Percentiles rank a stretch among this genome's conserved stretches.
Evolutionary conservation across 352 stramenopile genomes (phyloP).

Genomic region (Globisporangium sylvaticum): DNA sequence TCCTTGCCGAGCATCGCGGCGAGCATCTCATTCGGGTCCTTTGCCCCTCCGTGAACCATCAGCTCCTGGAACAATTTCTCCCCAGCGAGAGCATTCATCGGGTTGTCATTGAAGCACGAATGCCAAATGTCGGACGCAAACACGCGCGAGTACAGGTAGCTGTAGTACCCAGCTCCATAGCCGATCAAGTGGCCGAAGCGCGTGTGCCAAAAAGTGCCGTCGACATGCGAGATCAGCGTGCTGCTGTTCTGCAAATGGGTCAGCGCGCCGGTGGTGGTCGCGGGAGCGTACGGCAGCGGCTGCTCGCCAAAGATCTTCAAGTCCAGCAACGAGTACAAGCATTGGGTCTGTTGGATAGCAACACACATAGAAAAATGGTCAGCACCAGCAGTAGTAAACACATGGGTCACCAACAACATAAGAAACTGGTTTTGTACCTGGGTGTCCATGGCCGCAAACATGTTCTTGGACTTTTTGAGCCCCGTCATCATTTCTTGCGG

Average conservation of each 20-base stretch:
- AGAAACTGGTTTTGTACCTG: not conserved
- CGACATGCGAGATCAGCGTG: conserved; percentile 71
- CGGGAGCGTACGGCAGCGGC: conserved; percentile 32
- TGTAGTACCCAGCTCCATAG: conserved; percentile 91
- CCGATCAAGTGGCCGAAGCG: conserved; percentile 87
- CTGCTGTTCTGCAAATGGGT: conserved; percentile 63
- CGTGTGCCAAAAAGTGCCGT: conserved; percentile 81
- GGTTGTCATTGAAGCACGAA: conserved; percentile 55
- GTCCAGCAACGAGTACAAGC: conserved; percentile 79
- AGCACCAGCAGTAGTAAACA: not conserved
- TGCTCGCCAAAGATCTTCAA: conserved; percentile 66
- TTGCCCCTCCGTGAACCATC: conserved; percentile 83
- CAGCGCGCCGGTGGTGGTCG: conserved; percentile 55
- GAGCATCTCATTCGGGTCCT: conserved; percentile 85
- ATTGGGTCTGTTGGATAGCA: conserved; percentile 51
- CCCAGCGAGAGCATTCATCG: conserved; percentile 56
- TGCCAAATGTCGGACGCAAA: conserved; percentile 90
- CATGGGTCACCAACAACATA: no score
- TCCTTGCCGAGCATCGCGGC: conserved; percentile 54
- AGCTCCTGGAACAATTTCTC: conserved; percentile 65
- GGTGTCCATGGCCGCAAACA: conserved; percentile 89
- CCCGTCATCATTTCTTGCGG: conserved; percentile 71
- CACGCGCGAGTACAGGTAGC: conserved; percentile 88
- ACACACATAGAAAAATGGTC: not conserved
- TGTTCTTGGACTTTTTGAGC: conserved; percentile 74